Conservation (phyloP, 2,329 filamentous ascomycete genomes). For the Clonostachys solani region DNA sequence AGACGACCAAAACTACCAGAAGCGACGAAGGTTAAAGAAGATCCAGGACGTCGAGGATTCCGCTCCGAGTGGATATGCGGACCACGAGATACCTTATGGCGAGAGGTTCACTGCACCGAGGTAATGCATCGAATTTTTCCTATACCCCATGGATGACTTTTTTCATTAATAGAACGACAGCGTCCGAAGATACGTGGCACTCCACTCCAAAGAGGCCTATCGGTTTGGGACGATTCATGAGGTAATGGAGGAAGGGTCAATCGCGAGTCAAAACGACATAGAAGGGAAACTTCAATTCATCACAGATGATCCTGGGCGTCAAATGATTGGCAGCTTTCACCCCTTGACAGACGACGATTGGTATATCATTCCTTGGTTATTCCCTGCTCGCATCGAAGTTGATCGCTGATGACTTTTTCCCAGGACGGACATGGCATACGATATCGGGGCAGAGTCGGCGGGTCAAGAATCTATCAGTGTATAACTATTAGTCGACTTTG, state of each 20-base stretch:
- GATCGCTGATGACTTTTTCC: too few relatives aligned
- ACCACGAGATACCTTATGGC: conserved; percentile 1
- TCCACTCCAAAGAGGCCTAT: conserved; percentile 1
- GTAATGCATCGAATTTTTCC: neutral
- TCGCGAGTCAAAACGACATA: neutral
- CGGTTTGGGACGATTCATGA: neutral
- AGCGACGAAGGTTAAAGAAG: neutral
- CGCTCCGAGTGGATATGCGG: conserved; percentile 3
- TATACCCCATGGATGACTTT: too few relatives aligned
- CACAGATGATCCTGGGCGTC: conserved; percentile 70
- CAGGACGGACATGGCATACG: conserved; percentile 2
- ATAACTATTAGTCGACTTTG: neutral
- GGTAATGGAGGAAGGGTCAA: neutral
- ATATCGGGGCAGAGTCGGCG: neutral
- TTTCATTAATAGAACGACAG: neutral
- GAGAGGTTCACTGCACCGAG: conserved; percentile 1
- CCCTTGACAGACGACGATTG: conserved; percentile 71
- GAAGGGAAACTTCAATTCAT: conserved; percentile 62
- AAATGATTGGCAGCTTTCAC: conserved; percentile 62
- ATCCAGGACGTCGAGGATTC: conserved; percentile 1
- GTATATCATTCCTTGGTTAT: conserved; percentile 16
- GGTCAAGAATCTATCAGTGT: neutral
- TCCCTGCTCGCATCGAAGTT: too few relatives aligned
- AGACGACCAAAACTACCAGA: neutral
- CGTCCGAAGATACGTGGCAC: neutral